These are phyloP conservation scores for Rhodomyrtus psidioides DNA, from an alignment of 441 rosid genomes.

Conservation along the genomic window DNA sequence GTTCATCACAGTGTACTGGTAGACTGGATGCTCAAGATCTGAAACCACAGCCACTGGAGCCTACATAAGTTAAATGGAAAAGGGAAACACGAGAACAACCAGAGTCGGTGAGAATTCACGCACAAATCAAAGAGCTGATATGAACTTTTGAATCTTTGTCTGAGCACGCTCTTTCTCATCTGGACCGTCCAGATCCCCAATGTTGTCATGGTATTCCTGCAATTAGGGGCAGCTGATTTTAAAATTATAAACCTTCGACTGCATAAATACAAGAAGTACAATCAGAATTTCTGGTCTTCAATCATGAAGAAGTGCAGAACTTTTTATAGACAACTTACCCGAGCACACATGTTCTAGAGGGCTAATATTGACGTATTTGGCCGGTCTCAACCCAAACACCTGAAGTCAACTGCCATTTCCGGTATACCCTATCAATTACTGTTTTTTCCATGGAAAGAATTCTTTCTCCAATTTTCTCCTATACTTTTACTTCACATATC, in stretches of 20 bases:
- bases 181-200: constrained; percentile 87
- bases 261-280: background rate
- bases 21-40: background rate
- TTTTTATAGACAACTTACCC: background rate
- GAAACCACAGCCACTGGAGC: background rate
- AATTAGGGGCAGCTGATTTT: background rate
- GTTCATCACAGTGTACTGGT: background rate
- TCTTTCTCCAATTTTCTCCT: background rate
- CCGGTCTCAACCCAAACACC: background rate
- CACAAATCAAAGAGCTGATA: constrained; percentile 43
- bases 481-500: background rate
- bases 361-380: background rate
- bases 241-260: background rate
- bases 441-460: background rate
- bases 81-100: background rate
- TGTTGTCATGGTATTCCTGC: constrained; percentile 91
- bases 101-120: background rate
- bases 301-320: background rate
- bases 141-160: constrained; percentile 61
- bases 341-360: background rate
- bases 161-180: constrained; percentile 89
- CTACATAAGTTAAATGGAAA: background rate
- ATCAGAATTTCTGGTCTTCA: background rate
- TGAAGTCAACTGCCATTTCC: background rate
- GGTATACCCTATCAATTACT: background rate